A percentile compares a stretch with the other conserved stretches of the same genome.
Evolutionary conservation across 1,284 basidiomycete species (phyloP).

Genomic region (Leccinum huronense): DNA sequence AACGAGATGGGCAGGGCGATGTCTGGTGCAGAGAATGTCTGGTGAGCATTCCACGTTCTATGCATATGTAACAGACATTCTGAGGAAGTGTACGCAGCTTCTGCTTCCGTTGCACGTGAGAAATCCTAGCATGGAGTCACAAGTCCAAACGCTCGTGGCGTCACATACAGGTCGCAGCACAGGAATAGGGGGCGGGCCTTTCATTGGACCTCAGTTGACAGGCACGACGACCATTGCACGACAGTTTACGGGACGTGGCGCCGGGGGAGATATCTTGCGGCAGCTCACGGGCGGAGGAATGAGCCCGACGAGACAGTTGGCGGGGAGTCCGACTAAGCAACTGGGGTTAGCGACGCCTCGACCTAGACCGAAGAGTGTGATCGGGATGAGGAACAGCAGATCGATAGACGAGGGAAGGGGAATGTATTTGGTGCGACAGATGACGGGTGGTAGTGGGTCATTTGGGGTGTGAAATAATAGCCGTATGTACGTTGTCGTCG

Average conservation of each 20-base stretch:
- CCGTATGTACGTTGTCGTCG: background rate
- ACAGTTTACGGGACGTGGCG: slow-evolving; percentile 66
- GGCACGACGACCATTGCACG: slow-evolving; percentile 70
- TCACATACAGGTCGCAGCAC: slow-evolving; percentile 47
- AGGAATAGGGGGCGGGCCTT: slow-evolving; percentile 24
- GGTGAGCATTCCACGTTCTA: slow-evolving; percentile 43
- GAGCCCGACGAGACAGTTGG: slow-evolving; percentile 56
- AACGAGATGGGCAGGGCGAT: slow-evolving; percentile 62
- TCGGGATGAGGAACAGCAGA: slow-evolving; percentile 55
- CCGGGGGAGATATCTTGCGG: slow-evolving; percentile 45
- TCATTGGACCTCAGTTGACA: slow-evolving; percentile 54
- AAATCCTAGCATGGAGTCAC: slow-evolving; percentile 44
- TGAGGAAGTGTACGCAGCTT: slow-evolving; percentile 42
- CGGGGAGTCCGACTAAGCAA: slow-evolving; percentile 59
- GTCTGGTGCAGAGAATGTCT: slow-evolving; percentile 83
- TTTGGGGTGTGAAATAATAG: slow-evolving; percentile 24
- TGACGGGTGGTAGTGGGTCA: slow-evolving; percentile 55
- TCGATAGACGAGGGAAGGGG: slow-evolving; percentile 62
- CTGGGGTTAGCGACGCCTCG: slow-evolving; percentile 37
- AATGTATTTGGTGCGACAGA: slow-evolving; percentile 65
- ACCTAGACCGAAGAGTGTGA: slow-evolving; percentile 62
- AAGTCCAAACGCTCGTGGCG: slow-evolving; percentile 44
- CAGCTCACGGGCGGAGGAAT: slow-evolving; percentile 67
- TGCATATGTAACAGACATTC: slow-evolving; percentile 9
- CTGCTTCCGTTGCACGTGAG: slow-evolving; percentile 52